These are phyloP conservation scores for Fusarium equiseti DNA, from an alignment of 2,329 filamentous ascomycete species.

Conservation along the genomic window DNA sequence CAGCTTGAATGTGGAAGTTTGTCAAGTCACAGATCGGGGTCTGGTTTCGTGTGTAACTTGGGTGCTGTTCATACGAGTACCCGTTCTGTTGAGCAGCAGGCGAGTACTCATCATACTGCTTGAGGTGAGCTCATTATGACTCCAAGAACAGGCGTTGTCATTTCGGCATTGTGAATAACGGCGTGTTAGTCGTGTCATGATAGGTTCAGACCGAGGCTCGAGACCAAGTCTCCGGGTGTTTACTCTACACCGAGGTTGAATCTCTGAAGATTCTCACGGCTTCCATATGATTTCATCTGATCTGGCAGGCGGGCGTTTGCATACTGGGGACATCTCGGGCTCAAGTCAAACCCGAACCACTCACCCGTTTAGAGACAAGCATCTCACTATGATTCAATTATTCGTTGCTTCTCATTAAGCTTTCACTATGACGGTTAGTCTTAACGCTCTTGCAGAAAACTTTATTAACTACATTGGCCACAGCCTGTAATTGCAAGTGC, in stretches of 20 bases:
- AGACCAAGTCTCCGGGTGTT: neutral
- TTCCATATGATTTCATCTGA: neutral
- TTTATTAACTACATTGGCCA: neutral
- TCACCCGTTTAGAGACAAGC: neutral
- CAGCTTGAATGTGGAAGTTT: neutral
- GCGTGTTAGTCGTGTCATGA: constrained; percentile 10
- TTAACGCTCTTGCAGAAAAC: neutral
- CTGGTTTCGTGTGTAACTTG: neutral
- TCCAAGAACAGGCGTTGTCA: neutral
- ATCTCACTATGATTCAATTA: neutral
- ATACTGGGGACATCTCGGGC: neutral
- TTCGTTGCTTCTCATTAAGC: neutral
- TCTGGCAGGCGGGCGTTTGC: neutral
- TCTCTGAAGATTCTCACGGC: neutral
- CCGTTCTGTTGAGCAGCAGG: neutral
- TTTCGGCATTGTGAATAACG: neutral
- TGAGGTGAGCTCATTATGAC: neutral
- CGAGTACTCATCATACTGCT: neutral
- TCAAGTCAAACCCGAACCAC: neutral
- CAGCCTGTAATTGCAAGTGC: neutral
- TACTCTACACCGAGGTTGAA: constrained; percentile 1
- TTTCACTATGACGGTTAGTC: neutral
- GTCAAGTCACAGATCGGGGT: neutral
- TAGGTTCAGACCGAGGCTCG: neutral
- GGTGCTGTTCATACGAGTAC: neutral